Evolutionary conservation across 768 basidiomycete genomes (phyloP), one percentile per base, ranked within the genome.

Genomic region (Chalciporus pseudorubinellus): DNA sequence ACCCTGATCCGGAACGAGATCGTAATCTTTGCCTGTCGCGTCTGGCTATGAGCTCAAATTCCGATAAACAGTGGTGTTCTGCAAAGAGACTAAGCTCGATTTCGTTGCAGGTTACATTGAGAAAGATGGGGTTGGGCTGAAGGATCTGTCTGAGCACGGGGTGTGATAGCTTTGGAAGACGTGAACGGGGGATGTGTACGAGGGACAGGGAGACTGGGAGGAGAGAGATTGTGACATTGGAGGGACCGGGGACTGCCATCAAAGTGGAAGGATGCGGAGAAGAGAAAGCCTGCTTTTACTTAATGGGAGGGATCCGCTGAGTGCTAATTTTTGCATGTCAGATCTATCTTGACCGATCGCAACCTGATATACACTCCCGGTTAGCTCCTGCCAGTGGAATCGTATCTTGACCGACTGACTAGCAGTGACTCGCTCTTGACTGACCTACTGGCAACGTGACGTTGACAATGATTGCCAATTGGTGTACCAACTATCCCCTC

Each of bases 11-110:
- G 3, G 76, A 71, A 46, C 71, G 68, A 26, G 74, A 70, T 21
- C 75, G 73, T 40, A 73, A 72, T 44, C 69, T 74, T 18, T 71
- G 77, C 41, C 80, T 72, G 58, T 87, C 85, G 46, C 72, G 79
- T 24, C 78, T 69, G 9, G 84, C 84, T 58, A 85, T 77, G 9
- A 72, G 68, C 58, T 83, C 80, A 57, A 89, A 88, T 56, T 85
- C 82, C 12, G 71, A 61, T 14, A 86, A 74, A 50, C 73, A 63
- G 52, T 73, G 70, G 48, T 81, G 74, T 56, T 87, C 83, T 31
- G 82, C 85, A 59, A 90, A 89, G 44, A 88, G 70, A 65, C 79
- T 81, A 67, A 92, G 83, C 68, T 91, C 89, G 56, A 89, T 79
- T 56, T 87, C 80, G 64, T 92, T 92, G 71, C 79, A 86, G 46